Percentiles rank a stretch among this genome's conserved stretches.
Evolutionary conservation across 331 rosid genomes (phyloP).

Genomic region (Rhamnella rubrinervis): DNA sequence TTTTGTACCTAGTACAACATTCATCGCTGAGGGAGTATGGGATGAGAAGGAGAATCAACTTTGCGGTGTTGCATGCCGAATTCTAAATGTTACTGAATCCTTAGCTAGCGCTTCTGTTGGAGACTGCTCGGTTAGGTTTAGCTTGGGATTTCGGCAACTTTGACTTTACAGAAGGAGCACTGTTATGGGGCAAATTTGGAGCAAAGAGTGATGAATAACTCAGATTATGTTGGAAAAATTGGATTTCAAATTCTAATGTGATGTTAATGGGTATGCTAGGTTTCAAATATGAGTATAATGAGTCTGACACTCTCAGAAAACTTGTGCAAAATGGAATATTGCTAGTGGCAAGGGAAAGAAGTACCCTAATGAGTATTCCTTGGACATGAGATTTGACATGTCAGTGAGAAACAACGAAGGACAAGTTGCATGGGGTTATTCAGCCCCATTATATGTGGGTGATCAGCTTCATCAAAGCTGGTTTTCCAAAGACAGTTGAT

Average conservation of each 20-base stretch:
- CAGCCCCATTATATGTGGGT: constrained; percentile 60
- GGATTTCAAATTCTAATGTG: constrained; percentile 41
- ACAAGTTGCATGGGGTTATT: constrained; percentile 54
- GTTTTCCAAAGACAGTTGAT: not conserved
- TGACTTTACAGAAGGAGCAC: constrained; percentile 60
- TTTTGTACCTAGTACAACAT: constrained; percentile 47
- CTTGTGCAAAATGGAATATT: constrained; percentile 45
- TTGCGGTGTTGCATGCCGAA: constrained; percentile 61
- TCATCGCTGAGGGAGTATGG: constrained; percentile 76
- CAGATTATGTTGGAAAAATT: constrained; percentile 54
- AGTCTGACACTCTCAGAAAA: constrained; percentile 36
- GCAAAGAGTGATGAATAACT: constrained; percentile 47
- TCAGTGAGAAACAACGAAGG: constrained; percentile 52
- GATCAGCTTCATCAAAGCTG: constrained; percentile 37
- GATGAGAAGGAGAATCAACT: constrained; percentile 59
- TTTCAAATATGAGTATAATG: constrained; percentile 57
- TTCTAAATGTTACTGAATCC: constrained; percentile 49
- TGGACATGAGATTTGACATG: constrained; percentile 66
- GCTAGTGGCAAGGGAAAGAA: constrained; percentile 44
- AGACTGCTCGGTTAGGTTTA: constrained; percentile 57
- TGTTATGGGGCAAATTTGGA: constrained; percentile 64
- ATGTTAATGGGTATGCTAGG: constrained; percentile 28
- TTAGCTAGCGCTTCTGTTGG: constrained; percentile 53
- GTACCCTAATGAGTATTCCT: constrained; percentile 61
- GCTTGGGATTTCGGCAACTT: constrained; percentile 45